Base-by-base conservation (phyloP, 306 rosid genomes). In the Trifolium dubium region DNA sequence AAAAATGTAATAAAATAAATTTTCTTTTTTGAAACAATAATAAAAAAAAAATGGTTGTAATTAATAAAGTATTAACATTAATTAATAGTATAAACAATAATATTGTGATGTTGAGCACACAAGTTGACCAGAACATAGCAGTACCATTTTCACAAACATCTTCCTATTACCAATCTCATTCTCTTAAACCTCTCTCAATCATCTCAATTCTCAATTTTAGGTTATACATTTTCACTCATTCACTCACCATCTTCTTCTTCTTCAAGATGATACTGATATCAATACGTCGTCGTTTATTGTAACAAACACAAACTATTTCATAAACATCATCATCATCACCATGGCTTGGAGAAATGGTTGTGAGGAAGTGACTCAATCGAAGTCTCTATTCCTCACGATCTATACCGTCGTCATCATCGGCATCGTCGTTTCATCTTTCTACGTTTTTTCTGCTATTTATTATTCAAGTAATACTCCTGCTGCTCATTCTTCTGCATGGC, bases 361-460 rank as follows among this genome's bases (percentile, higher is more conserved):
- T 7, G 81, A 87, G 37, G 87, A 88, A 44, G 79, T 82, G 39
- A 74, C 81, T 6, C 86, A 85, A 41, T 79, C 89, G 4, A 91
- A 71, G 77, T 87, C 92, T 17, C 75, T 91, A 35, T 91, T 91
- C 72, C 64, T 89, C 50, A 82, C 92, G 58, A 79, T 91, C 64
- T 91, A 88, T 83, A 81, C 85, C 32, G 74, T 84, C 15, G 90
- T 91, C 3, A 61, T 89, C 29, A 72, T 85, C 64, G 97, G 90
- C n/a, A 77, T 89, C 56, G 63, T 89, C 3, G 75, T 87, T 75
- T 87, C 94, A 0, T 89, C 86, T 19, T 85, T 85, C 82, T 89
- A 85, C 41, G 92, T 89, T 75, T 87, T 91, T 81, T 84, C 90
- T 23, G 87, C 94, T 64, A 79, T 91, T 11, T 89, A 79, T 85